A percentile compares a stretch with the other conserved stretches of the same genome.
Conservation (phyloP, 2,329 filamentous ascomycete species). For the Botrytis elliptica region DNA sequence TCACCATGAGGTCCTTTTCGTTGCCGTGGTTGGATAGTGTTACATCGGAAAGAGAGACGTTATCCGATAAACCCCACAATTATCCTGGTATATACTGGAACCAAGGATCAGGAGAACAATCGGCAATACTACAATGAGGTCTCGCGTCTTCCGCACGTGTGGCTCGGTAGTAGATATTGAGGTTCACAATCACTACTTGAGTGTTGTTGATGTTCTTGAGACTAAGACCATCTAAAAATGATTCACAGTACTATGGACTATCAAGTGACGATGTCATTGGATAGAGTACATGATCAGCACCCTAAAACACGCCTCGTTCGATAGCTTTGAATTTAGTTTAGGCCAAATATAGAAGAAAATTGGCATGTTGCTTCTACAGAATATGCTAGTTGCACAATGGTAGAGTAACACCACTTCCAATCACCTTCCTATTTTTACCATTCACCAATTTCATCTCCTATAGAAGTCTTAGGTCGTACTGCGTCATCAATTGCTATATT, state of each 20-base stretch:
- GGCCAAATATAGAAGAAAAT: not conserved
- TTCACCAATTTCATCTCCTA: not conserved
- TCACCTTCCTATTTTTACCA: not conserved
- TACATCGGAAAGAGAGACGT: conserved; percentile 5
- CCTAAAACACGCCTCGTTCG: not conserved
- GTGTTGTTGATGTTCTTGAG: not conserved
- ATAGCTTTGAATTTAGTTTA: not conserved
- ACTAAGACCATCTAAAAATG: not conserved
- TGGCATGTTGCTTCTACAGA: conserved; percentile 10
- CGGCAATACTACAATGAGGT: conserved; percentile 15
- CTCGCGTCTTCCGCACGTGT: conserved; percentile 20
- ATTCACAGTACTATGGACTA: conserved; percentile 5
- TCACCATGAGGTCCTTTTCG: conserved; percentile 6
- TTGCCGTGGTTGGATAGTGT: conserved; percentile 15
- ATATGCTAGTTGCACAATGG: not conserved
- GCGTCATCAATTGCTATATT: not conserved
- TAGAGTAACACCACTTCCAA: not conserved
- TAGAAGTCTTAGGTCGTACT: not conserved
- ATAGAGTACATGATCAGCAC: not conserved
- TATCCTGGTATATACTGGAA: not conserved
- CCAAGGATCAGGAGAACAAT: conserved; percentile 2
- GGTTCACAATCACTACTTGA: not conserved
- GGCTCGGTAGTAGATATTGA: not conserved
- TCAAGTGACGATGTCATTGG: conserved; percentile 19
- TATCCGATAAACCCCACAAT: conserved; percentile 5